Conservation (phyloP, 495 filamentous ascomycete species). For the Daldinia vernicosa region DNA sequence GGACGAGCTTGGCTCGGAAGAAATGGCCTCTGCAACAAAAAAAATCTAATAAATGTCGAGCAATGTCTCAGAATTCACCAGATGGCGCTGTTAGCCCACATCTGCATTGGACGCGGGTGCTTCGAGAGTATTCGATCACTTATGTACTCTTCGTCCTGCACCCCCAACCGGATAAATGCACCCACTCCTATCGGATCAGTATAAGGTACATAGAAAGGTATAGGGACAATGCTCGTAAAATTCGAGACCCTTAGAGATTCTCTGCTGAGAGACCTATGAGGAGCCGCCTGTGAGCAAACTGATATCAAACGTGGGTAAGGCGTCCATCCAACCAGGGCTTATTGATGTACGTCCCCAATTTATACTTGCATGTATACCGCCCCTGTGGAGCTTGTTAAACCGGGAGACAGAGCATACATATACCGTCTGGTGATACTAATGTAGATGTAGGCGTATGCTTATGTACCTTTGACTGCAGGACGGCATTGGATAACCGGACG, state of each 20-base stretch:
- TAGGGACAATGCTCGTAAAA: not conserved
- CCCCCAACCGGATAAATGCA: slow-evolving; percentile 38
- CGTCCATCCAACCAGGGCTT: slow-evolving; percentile 29
- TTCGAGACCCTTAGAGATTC: slow-evolving; percentile 13
- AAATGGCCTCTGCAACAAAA: slow-evolving; percentile 19
- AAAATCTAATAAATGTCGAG: slow-evolving; percentile 23
- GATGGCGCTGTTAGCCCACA: slow-evolving; percentile 21
- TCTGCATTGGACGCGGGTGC: slow-evolving; percentile 14
- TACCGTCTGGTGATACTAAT: slow-evolving; percentile 29
- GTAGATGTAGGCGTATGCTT: slow-evolving; percentile 14
- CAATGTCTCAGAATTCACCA: slow-evolving; percentile 32
- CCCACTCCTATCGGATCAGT: slow-evolving; percentile 9
- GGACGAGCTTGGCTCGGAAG: slow-evolving; percentile 22
- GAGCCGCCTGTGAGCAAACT: slow-evolving; percentile 27
- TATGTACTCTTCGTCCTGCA: not conserved
- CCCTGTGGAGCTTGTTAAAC: slow-evolving; percentile 27
- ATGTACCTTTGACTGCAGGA: slow-evolving; percentile 22
- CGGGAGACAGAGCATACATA: slow-evolving; percentile 33
- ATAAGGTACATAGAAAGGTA: slow-evolving; percentile 1
- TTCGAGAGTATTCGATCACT: slow-evolving; percentile 12
- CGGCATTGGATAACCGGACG: slow-evolving; percentile 39
- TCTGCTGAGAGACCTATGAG: slow-evolving; percentile 21
- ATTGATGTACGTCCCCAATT: slow-evolving; percentile 31
- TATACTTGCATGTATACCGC: slow-evolving; percentile 37
- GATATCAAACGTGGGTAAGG: slow-evolving; percentile 23